Percentiles rank a stretch among this genome's conserved stretches.
These are phyloP conservation scores for Calonectria pseudoreteaudii DNA, from an alignment of 2,329 filamentous ascomycete genomes.

Conservation along the genomic window DNA sequence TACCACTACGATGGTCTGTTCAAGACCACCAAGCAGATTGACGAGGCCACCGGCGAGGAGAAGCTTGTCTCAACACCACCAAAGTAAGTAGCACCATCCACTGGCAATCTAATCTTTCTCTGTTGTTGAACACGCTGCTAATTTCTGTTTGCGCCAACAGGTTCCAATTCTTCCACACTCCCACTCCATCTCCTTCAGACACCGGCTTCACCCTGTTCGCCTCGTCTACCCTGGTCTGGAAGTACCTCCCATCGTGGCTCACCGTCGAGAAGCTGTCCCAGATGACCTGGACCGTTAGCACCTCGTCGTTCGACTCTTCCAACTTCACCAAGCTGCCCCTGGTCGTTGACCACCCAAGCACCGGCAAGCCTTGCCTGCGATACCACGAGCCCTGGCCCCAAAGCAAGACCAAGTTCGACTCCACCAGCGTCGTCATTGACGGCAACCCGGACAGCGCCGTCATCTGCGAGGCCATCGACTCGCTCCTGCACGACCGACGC, in stretches of 20 bases:
- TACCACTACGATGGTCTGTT: constrained; percentile 70
- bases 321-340: constrained; percentile 58
- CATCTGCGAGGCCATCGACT: constrained; percentile 55
- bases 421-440: constrained; percentile 58
- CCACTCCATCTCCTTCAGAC: constrained; percentile 58
- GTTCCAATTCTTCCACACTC: constrained; percentile 65
- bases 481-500: constrained; percentile 60
- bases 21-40: constrained; percentile 58
- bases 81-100: constrained; percentile 44
- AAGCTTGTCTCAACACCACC: constrained; percentile 57
- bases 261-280: constrained; percentile 50
- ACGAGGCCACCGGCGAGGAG: constrained; percentile 52
- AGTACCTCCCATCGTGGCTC: constrained; percentile 54
- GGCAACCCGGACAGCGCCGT: constrained; percentile 45
- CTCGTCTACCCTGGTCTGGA: constrained; percentile 61
- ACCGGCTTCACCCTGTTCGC: constrained; percentile 68
- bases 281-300: constrained; percentile 63
- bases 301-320: constrained; percentile 59
- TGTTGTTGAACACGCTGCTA: background rate
- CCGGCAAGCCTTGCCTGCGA: constrained; percentile 60
- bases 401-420: constrained; percentile 62
- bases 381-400: constrained; percentile 68
- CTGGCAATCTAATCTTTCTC: no score
- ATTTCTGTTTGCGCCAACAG: constrained; percentile 34
- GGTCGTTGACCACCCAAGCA: constrained; percentile 58